phyloP scores from a whole-genome alignment of 2,329 filamentous ascomycete species.

The Phyllosticta paracitricarpa region DNA sequence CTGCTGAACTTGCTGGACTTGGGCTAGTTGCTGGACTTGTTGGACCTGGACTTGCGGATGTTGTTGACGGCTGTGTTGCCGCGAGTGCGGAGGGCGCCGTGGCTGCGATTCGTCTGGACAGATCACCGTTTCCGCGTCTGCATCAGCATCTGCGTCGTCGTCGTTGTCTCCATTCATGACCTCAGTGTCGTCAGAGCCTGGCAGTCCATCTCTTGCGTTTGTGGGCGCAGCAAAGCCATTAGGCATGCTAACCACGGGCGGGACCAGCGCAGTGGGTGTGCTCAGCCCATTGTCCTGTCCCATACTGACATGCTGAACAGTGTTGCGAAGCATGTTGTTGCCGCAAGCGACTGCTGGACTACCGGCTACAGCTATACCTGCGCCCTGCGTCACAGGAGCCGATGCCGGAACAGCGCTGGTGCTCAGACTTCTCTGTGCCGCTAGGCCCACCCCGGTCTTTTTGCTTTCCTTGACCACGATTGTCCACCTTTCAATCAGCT shows the following conservation, averaged over 20 bases:
- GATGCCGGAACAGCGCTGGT: constrained; percentile 1
- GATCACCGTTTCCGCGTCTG: constrained; percentile 7
- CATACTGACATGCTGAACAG: neutral
- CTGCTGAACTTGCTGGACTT: constrained; percentile 19
- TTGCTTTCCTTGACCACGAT: constrained; percentile 24
- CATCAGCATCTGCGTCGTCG: constrained; percentile 8
- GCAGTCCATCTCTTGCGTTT: neutral
- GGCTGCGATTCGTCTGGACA: constrained; percentile 1
- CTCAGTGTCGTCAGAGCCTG: constrained; percentile 8
- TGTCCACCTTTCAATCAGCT: constrained; percentile 31
- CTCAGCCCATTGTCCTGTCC: neutral
- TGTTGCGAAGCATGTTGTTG: neutral
- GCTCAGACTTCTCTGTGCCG: constrained; percentile 24
- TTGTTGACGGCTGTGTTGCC: neutral
- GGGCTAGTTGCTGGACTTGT: constrained; percentile 1
- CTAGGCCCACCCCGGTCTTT: constrained; percentile 20
- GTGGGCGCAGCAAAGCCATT: constrained; percentile 1
- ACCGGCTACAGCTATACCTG: neutral
- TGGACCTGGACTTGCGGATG: constrained; percentile 1
- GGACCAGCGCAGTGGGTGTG: neutral
- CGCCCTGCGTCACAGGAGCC: neutral
- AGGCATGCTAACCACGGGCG: neutral
- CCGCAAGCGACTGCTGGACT: neutral
- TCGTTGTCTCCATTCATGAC: constrained; percentile 5
- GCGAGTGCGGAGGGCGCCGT: neutral